phyloP scores from a whole-genome alignment of 2,329 filamentous ascomycete genomes.

The Lachnellula arida region DNA sequence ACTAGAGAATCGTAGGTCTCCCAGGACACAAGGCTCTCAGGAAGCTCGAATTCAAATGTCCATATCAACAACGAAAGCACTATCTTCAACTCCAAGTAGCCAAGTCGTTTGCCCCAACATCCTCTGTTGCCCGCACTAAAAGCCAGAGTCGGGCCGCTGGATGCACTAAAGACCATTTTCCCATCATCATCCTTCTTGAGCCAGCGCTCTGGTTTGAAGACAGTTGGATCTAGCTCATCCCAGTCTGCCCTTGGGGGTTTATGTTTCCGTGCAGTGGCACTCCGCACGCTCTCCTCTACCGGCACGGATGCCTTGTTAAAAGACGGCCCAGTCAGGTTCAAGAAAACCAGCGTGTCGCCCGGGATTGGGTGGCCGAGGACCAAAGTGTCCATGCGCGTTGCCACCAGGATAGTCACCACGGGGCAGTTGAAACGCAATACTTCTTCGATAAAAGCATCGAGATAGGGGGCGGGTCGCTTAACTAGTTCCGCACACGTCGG shows the following conservation, averaged over 20 bases:
- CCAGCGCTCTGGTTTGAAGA: slow-evolving; percentile 38
- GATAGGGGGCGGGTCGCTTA: slow-evolving; percentile 2
- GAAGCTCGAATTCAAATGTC: slow-evolving; percentile 10
- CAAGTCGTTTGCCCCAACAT: slow-evolving; percentile 38
- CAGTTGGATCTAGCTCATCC: slow-evolving; percentile 21
- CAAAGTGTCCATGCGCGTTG: slow-evolving; percentile 27
- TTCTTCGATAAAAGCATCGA: slow-evolving; percentile 23
- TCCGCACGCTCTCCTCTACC: slow-evolving; percentile 24
- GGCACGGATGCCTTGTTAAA: slow-evolving; percentile 19
- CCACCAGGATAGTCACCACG: slow-evolving; percentile 29
- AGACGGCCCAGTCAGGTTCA: slow-evolving; percentile 12
- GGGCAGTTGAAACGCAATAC: slow-evolving; percentile 29
- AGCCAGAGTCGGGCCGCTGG: slow-evolving; percentile 34
- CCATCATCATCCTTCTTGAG: slow-evolving; percentile 18
- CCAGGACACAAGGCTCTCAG: not conserved
- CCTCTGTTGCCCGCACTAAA: slow-evolving; percentile 36
- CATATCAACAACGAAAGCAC: slow-evolving; percentile 11
- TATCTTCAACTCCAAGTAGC: slow-evolving; percentile 32
- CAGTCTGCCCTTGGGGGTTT: slow-evolving; percentile 27
- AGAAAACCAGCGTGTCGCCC: slow-evolving; percentile 32
- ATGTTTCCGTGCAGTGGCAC: not conserved
- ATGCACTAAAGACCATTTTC: slow-evolving; percentile 27
- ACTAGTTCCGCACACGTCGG: not conserved
- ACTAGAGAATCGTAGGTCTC: slow-evolving; percentile 4
- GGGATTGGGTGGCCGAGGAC: slow-evolving; percentile 34